Evolutionary conservation across 2,329 filamentous ascomycete species (phyloP).

Genomic region (Lasiodiplodia sp.): DNA sequence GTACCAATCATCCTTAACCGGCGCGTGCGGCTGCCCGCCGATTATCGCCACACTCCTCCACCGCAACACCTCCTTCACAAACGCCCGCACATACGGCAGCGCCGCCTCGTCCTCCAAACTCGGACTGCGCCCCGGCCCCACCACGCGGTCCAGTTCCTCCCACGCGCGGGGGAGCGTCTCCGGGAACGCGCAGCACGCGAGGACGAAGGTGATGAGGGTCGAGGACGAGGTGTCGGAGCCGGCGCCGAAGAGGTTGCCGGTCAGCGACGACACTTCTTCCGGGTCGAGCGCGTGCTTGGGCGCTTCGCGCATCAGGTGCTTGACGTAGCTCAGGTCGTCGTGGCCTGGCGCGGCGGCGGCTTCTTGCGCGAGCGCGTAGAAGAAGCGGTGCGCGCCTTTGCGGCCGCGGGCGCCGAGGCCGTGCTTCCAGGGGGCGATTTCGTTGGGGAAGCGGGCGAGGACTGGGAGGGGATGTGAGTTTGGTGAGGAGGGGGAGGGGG

Average conservation of each 20-base stretch:
- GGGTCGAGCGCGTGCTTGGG: constrained; percentile 40
- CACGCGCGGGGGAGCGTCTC: constrained; percentile 39
- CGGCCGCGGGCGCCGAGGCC: constrained; percentile 40
- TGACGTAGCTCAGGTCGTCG: constrained; percentile 42
- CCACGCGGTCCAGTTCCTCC: constrained; percentile 41
- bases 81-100: constrained; percentile 42
- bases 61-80: constrained; percentile 46
- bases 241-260: constrained; percentile 45
- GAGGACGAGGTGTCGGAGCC: constrained; percentile 48
- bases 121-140: constrained; percentile 39
- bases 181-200: constrained; percentile 39
- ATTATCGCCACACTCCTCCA: constrained; percentile 40
- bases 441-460: constrained; percentile 39
- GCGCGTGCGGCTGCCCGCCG: constrained; percentile 44
- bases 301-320: constrained; percentile 52
- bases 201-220: constrained; percentile 47
- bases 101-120: constrained; percentile 37
- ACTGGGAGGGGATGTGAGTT: constrained; percentile 30
- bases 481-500: constrained; percentile 50
- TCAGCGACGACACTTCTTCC: constrained; percentile 45
- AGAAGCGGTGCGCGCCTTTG: constrained; percentile 44
- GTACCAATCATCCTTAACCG: constrained; percentile 48
- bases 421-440: constrained; percentile 45
- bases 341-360: constrained; percentile 38
- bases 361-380: constrained; percentile 43